phyloP scores from a whole-genome alignment of 2,329 filamentous ascomycete species.

The Aspergillus sp. region DNA sequence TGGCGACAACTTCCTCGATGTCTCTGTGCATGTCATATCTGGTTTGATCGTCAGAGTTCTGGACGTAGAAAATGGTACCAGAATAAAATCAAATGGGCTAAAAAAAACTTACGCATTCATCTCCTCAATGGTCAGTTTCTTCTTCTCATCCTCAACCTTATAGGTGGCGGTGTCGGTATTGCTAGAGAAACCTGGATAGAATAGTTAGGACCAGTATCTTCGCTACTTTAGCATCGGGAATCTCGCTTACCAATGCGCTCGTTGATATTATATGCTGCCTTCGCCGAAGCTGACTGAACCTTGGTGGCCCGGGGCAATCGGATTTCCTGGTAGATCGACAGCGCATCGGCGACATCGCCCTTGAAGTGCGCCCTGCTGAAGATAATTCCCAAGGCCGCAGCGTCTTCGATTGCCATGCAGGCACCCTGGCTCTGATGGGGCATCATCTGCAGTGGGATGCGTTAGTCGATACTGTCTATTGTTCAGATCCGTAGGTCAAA shows the following conservation, averaged over 20 bases:
- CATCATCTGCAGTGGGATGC: constrained; percentile 56
- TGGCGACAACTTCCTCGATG: constrained; percentile 52
- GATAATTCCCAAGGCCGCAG: constrained; percentile 62
- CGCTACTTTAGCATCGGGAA: background rate
- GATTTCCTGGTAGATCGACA: constrained; percentile 56
- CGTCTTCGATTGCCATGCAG: constrained; percentile 69
- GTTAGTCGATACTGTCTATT: background rate
- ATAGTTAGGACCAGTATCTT: constrained; percentile 9
- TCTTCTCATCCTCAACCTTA: constrained; percentile 62
- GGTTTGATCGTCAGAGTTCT: background rate
- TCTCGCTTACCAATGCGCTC: constrained; percentile 57
- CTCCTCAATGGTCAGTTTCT: constrained; percentile 67
- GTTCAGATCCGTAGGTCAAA: background rate
- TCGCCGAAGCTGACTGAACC: constrained; percentile 60
- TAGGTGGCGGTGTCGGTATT: constrained; percentile 61
- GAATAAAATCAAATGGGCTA: background rate
- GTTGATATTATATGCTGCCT: constrained; percentile 63
- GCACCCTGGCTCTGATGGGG: constrained; percentile 70
- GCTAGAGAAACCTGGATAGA: constrained; percentile 58
- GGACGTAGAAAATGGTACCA: background rate
- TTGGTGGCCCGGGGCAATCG: constrained; percentile 57
- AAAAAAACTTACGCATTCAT: constrained; percentile 61
- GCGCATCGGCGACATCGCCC: constrained; percentile 51
- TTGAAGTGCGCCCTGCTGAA: constrained; percentile 54
- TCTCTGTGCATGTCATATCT: constrained; percentile 63